Base-by-base conservation (phyloP, 805 yeast genomes). In the Kodamaea leandrae region DNA sequence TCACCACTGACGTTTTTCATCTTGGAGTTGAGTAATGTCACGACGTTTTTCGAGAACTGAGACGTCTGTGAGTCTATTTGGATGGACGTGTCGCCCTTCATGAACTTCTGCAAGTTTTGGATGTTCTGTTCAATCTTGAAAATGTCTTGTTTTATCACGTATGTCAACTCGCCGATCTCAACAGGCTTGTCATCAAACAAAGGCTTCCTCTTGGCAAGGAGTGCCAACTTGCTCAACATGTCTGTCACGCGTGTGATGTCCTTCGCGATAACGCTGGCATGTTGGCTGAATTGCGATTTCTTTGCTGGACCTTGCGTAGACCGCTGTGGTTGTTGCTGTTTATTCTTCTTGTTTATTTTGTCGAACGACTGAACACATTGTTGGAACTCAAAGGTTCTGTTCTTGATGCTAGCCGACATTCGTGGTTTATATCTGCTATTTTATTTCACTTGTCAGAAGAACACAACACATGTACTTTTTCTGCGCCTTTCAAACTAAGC, bases 161-260 rank as follows among this genome's bases (percentile, higher is more conserved):
- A 86, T 0, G 99, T 90, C 48, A 93, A 70, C 60, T 93, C 96
- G 15, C 90, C 86, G 48, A 93, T 87, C 57, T 93, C 98, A 12
- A 87, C 82, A 1, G 98, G 97, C 50, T 85, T 82, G 63, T 93
- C 99, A 56, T 90, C 96, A 50, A 93, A 87, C 57, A 91, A 64
- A 14, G 96, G 95, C 58, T 89, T 90, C 52, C 89, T 73, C 60
- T 85, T 88, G 3, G 99, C 97, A 49, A 93, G 64, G 49, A 74
- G 69, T 2, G 98, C 96, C 40, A 93, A 71, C 53, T 88, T 82
- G 27, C 84, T 80, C 42, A 93, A 69, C 51, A 89, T 71, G 39
- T 80, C 87, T 4, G 96, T 90, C 9, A 91, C 87, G 41, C 80
- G 82, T 8, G 90, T 83, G 39, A 93, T 87, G 54, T 93, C 97